Percentiles rank a stretch among this genome's conserved stretches.
These are phyloP conservation scores for Alloteropsis semialata DNA, from an alignment of 176 grass and related monocot species.

Conservation along the genomic window DNA sequence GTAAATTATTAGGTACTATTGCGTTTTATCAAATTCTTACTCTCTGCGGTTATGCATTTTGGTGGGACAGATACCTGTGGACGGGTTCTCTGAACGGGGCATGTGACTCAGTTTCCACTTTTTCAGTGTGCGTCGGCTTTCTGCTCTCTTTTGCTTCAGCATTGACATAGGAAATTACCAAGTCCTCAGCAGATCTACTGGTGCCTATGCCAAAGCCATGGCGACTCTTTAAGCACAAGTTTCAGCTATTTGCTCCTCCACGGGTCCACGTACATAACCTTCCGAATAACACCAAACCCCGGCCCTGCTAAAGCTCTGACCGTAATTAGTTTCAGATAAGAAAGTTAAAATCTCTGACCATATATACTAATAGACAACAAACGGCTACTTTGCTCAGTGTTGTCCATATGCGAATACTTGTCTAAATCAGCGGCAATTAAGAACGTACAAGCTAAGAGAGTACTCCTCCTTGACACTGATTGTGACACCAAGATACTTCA, in stretches of 20 bases:
- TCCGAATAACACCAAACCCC: not conserved
- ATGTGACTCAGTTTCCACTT: not conserved
- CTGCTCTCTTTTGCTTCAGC: not conserved
- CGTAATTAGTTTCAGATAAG: not conserved
- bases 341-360: not conserved
- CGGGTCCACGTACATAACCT: not conserved
- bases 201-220: not conserved
- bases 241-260: not conserved
- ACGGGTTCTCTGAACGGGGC: not conserved
- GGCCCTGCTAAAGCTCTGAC: not conserved
- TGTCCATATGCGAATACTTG: not conserved
- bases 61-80: not conserved
- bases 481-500: not conserved
- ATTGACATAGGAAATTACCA: not conserved
- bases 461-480: not conserved
- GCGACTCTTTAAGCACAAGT: not conserved
- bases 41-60: too few relatives aligned
- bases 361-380: not conserved
- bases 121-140: not conserved
- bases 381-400: not conserved
- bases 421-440: not conserved
- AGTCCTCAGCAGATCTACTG: not conserved
- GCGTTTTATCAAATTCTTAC: too few relatives aligned
- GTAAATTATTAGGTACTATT: too few relatives aligned
- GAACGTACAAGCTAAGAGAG: not conserved